Conservation (phyloP, 2,329 filamentous ascomycete species). For the Clarireedia hainanense region DNA sequence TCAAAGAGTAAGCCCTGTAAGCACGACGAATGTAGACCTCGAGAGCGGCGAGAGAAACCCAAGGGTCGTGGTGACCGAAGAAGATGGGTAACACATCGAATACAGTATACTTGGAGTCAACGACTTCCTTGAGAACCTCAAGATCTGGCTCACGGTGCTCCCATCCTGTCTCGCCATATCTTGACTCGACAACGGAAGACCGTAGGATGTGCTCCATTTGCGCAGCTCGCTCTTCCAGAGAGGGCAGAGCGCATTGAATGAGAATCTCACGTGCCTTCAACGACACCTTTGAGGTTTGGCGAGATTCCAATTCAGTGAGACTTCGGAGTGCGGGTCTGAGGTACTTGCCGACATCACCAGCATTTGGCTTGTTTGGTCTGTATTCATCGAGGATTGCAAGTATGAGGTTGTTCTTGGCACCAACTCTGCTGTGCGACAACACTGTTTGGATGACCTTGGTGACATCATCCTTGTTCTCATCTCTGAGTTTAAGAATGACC, state of each 20-base stretch:
- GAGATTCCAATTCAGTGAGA: slow-evolving; percentile 85
- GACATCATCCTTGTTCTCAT: slow-evolving; percentile 93
- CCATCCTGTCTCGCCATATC: slow-evolving; percentile 94
- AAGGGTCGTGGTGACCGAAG: slow-evolving; percentile 89
- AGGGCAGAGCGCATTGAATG: slow-evolving; percentile 94
- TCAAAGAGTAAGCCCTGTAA: slow-evolving; percentile 91
- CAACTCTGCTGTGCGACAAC: slow-evolving; percentile 86
- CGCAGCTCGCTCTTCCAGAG: slow-evolving; percentile 83
- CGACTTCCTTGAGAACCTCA: slow-evolving; percentile 90
- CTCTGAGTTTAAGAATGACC: slow-evolving; percentile 85
- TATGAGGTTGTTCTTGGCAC: slow-evolving; percentile 87
- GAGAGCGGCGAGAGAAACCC: slow-evolving; percentile 86
- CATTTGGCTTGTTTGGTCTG: slow-evolving; percentile 85
- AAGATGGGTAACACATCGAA: slow-evolving; percentile 94
- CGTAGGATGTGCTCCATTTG: slow-evolving; percentile 99
- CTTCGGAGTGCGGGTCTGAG: slow-evolving; percentile 76
- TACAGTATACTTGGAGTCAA: slow-evolving; percentile 97
- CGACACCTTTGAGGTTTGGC: slow-evolving; percentile 81
- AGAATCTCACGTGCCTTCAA: slow-evolving; percentile 95
- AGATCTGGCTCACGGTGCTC: slow-evolving; percentile 90
- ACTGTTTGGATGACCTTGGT: slow-evolving; percentile 78
- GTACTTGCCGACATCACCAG: slow-evolving; percentile 81
- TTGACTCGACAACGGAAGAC: slow-evolving; percentile 91
- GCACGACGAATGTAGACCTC: slow-evolving; percentile 95
- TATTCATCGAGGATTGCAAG: slow-evolving; percentile 91